phyloP scores from a whole-genome alignment of 768 basidiomycete species.

The Lactarius deliciosus region DNA sequence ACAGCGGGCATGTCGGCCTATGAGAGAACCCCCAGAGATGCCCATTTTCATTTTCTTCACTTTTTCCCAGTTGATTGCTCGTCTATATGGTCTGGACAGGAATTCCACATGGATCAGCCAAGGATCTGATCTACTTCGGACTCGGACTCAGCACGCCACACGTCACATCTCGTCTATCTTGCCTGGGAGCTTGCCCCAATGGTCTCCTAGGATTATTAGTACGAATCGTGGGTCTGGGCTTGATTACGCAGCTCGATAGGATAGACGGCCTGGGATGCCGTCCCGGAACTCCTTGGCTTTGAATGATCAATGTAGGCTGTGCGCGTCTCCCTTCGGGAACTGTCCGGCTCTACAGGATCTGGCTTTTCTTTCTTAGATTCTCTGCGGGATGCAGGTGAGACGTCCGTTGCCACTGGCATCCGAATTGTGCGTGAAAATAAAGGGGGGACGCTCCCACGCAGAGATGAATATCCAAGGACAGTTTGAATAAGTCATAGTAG shows the following conservation, averaged over 20 bases:
- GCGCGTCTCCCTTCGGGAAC: not conserved
- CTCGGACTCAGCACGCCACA: not conserved
- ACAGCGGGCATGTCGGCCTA: not conserved
- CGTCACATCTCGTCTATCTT: not conserved
- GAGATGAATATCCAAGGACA: not conserved
- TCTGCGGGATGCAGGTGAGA: not conserved
- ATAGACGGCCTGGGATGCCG: not conserved
- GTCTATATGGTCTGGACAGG: no score
- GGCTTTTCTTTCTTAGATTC: not conserved
- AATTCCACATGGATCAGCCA: not conserved
- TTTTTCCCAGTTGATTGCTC: not conserved
- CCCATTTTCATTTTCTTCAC: not conserved
- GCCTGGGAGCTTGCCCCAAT: not conserved
- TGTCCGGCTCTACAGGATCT: not conserved
- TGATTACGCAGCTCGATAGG: not conserved
- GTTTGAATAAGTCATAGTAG: not conserved
- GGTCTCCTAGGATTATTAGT: not conserved
- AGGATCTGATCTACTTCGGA: not conserved
- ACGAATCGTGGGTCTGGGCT: not conserved
- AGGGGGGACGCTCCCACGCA: not conserved
- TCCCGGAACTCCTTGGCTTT: not conserved
- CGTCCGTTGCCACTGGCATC: not conserved
- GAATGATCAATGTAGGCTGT: not conserved
- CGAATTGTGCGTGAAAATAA: not conserved
- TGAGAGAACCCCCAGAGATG: not conserved